Evolutionary conservation across 345 rosid species (phyloP), one percentile per base, ranked within the genome.

Genomic region (Hibiscus mutabilis): DNA sequence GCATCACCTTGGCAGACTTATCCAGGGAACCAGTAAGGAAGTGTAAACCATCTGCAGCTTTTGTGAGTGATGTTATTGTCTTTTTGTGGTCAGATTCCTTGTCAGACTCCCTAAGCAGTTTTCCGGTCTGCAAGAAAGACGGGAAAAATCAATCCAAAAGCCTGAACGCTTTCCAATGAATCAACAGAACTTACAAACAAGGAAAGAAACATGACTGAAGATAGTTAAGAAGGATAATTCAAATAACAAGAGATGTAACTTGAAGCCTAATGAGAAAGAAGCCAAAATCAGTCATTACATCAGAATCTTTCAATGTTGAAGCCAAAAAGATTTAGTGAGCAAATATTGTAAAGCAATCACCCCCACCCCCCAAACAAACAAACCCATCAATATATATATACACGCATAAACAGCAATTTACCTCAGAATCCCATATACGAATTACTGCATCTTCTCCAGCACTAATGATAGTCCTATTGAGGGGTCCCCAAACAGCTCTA

Each of bases 391-490:
- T 1, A 42, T 11, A 46, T 46, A 46, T 3, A 40, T 40, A 12
- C 9, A 12, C 12, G 12, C 44, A 40, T 40, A 40, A 40, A 71
- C 2, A 6, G 46, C 0, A 21, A 31, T 0, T 21, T 61, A 90
- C 99, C 99, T 95, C 98, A 44, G 96, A 53, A 83, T 95, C 99
- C 99, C 99, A 95, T 60, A 90, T 77, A 24, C 99, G 96, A 79
- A 92, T 22, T 1, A 84, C 53, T 18, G 97, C 74, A 79, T 95
- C 99, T 83, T 95, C 99, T 76, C 99, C 98, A 55, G 80, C 87
- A 77, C 97, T 92, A 35, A 95, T 89, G 65, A 92, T 85, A 57
- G 97, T 95, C 73, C 65, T 77, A 79, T 95, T 90, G 60, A 95
- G 72, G 0, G 98, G 96, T 15, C 99, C 99, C 99, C 99, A 95